Evolutionary conservation across 2,329 filamentous ascomycete genomes (phyloP).

Genomic region (Rutstroemia sp.): DNA sequence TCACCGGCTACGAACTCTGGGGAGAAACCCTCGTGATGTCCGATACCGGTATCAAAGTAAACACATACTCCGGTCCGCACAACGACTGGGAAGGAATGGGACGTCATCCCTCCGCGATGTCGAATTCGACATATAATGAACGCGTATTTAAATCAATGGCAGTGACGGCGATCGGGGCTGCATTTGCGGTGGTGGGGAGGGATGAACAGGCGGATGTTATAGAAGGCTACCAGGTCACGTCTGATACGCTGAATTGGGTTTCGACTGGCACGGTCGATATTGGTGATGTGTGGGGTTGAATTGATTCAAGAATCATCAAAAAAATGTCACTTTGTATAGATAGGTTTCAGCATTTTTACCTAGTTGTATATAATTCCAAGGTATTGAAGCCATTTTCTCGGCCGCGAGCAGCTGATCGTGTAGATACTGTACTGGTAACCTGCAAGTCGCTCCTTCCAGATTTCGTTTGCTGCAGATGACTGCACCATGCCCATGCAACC

Average conservation of each 20-base stretch:
- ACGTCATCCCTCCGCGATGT: conserved; percentile 9
- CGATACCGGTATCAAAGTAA: not conserved
- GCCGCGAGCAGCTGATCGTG: not conserved
- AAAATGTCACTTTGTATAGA: not conserved
- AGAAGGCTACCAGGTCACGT: not conserved
- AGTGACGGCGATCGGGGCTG: conserved; percentile 10
- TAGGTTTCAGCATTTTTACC: not conserved
- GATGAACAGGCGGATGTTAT: not conserved
- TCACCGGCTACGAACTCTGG: not conserved
- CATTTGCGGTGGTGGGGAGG: conserved; percentile 9
- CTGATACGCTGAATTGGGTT: conserved; percentile 1
- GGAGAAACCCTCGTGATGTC: not conserved
- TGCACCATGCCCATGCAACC: not conserved
- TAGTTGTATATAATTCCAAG: not conserved
- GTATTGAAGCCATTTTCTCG: not conserved
- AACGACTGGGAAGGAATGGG: not conserved
- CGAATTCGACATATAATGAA: conserved; percentile 9
- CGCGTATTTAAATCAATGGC: conserved; percentile 8
- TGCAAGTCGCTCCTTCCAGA: not conserved
- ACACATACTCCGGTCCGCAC: not conserved
- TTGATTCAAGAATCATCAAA: not conserved
- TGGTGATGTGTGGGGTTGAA: conserved; percentile 6
- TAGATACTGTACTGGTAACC: too few relatives aligned
- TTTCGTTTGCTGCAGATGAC: not conserved
- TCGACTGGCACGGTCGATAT: conserved; percentile 6